These are phyloP conservation scores for Cicer arietinum DNA, from an alignment of 306 rosid genomes.

Conservation along the genomic window DNA sequence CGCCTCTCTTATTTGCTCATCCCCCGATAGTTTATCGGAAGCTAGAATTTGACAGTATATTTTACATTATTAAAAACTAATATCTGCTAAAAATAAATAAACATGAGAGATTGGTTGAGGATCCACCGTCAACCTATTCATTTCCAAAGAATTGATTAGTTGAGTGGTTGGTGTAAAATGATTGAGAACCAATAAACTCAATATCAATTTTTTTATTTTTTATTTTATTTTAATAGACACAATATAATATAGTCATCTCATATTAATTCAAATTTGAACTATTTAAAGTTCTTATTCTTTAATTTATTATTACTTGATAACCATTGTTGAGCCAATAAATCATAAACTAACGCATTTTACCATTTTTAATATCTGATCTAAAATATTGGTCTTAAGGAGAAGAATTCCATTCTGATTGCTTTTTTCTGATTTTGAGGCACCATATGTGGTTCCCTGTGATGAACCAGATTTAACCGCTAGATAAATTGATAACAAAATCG, in stretches of 20 bases:
- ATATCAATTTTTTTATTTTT: not conserved
- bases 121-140: not conserved
- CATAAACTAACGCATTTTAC: not conserved
- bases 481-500: not conserved
- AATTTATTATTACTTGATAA: not conserved
- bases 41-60: too few species aligned
- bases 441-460: not conserved
- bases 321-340: not conserved
- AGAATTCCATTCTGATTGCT: conserved; percentile 8
- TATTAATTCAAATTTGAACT: not conserved
- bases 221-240: not conserved
- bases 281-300: not conserved
- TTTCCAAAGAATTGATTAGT: conserved; percentile 1
- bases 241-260: not conserved
- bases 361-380: not conserved
- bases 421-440: not conserved
- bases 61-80: too few species aligned
- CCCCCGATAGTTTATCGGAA: too few species aligned
- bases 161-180: not conserved
- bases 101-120: too few species aligned
- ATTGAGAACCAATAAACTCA: not conserved
- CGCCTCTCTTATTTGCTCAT: too few species aligned
- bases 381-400: not conserved
- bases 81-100: too few species aligned
- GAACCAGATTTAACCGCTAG: not conserved